Conservation (phyloP, 805 yeast species). For the Saturnispora gosingensis region DNA sequence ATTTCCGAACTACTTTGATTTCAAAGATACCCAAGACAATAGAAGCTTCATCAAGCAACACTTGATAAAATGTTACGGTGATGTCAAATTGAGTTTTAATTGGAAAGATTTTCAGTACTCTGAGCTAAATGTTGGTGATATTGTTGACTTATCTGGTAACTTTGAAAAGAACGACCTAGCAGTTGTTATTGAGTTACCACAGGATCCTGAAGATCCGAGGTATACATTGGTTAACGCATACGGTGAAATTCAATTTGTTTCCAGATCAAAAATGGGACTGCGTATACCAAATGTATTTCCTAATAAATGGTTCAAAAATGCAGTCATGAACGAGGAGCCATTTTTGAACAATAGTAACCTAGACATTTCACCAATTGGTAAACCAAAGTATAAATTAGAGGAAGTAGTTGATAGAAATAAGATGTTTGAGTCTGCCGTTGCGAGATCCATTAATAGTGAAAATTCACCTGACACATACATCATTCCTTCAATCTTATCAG, state of each 20-base stretch:
- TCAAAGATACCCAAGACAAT: conserved; percentile 14
- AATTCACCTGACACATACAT: conserved; percentile 22
- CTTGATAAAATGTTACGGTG: conserved; percentile 15
- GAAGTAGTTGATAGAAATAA: conserved; percentile 22
- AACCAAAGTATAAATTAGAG: conserved; percentile 26
- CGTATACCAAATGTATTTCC: conserved; percentile 50
- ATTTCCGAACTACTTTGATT: conserved; percentile 14
- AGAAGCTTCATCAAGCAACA: conserved; percentile 10
- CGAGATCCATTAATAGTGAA: conserved; percentile 14
- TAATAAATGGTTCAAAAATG: conserved; percentile 24
- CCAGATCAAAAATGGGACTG: conserved; percentile 35
- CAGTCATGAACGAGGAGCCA: conserved; percentile 23
- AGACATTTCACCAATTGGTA: conserved; percentile 24
- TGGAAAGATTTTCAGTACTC: conserved; percentile 19
- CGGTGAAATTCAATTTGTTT: conserved; percentile 47
- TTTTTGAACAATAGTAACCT: conserved; percentile 12
- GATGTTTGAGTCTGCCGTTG: conserved; percentile 22
- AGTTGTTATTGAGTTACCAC: conserved; percentile 48
- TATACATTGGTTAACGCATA: conserved; percentile 47
- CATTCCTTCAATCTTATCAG: conserved; percentile 25
- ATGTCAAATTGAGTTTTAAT: conserved; percentile 4
- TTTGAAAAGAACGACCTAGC: conserved; percentile 38
- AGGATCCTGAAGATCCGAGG: conserved; percentile 38
- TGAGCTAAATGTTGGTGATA: conserved; percentile 46
- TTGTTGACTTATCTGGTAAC: conserved; percentile 42